phyloP scores from a whole-genome alignment of 2,329 filamentous ascomycete genomes.

The Sclerotinia subarctica region DNA sequence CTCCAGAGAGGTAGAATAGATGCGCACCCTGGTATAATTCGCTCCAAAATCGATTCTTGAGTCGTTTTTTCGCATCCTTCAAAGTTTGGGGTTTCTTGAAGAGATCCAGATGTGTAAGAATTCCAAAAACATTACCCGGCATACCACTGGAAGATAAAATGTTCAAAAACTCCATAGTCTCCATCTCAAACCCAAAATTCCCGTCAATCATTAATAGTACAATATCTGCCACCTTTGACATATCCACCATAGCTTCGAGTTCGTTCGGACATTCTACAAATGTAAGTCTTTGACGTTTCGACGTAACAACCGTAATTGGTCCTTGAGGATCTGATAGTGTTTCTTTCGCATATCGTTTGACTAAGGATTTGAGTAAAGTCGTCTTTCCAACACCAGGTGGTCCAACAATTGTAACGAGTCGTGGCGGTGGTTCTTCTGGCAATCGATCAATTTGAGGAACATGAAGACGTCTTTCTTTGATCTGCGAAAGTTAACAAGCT shows the following conservation, averaged over 20 bases:
- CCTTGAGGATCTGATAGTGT: constrained; percentile 85
- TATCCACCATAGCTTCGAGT: constrained; percentile 92
- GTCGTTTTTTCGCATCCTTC: constrained; percentile 89
- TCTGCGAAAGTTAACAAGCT: constrained; percentile 46
- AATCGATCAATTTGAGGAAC: constrained; percentile 94
- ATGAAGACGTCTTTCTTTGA: constrained; percentile 94
- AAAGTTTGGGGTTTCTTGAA: constrained; percentile 92
- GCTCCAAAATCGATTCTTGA: constrained; percentile 96
- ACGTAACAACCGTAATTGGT: constrained; percentile 92
- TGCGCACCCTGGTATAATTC: constrained; percentile 97
- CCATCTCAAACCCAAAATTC: constrained; percentile 99
- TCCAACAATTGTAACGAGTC: constrained; percentile 90
- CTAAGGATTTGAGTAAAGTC: constrained; percentile 88
- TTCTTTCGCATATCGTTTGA: constrained; percentile 94
- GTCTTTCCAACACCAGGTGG: constrained; percentile 95
- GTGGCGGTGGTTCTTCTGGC: constrained; percentile 89
- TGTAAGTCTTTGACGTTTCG: constrained; percentile 89
- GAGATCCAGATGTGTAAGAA: constrained; percentile 91
- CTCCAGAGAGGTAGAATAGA: constrained; percentile 92
- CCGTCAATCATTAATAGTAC: constrained; percentile 97
- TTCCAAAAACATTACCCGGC: constrained; percentile 97
- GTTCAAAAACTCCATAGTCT: constrained; percentile 99
- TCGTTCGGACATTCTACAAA: constrained; percentile 98
- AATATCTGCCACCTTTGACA: constrained; percentile 96
- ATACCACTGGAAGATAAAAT: constrained; percentile 91